These are phyloP conservation scores for Kwoniella pini DNA, from an alignment of 768 basidiomycete species.

Conservation along the genomic window DNA sequence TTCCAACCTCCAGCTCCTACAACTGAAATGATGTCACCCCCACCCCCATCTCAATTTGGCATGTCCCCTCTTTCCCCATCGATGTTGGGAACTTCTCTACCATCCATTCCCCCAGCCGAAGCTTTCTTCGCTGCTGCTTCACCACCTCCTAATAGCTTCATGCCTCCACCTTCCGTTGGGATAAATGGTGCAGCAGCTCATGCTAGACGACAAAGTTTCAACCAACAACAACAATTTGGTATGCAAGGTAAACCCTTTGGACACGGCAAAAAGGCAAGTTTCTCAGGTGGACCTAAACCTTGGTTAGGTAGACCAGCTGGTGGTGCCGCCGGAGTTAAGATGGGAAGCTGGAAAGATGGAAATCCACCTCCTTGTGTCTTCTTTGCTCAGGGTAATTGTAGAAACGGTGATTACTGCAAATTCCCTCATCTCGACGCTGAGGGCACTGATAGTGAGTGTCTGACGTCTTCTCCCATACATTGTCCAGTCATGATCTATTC, in stretches of 20 bases:
- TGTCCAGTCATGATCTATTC: too few species aligned
- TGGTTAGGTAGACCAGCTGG: constrained; percentile 25
- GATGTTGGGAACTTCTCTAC: constrained; percentile 38
- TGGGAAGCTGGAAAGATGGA: constrained; percentile 50
- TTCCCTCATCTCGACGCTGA: constrained; percentile 55
- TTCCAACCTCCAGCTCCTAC: constrained; percentile 15
- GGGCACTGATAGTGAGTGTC: constrained; percentile 51
- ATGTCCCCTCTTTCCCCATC: constrained; percentile 44
- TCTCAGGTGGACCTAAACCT: constrained; percentile 46
- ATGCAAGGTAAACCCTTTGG: constrained; percentile 28
- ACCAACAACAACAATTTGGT: constrained; percentile 27
- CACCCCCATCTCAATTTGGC: constrained; percentile 32
- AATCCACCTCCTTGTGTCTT: constrained; percentile 51
- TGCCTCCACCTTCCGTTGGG: constrained; percentile 3
- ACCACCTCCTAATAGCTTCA: constrained; percentile 23
- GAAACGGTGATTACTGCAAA: constrained; percentile 54
- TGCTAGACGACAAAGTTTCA: constrained; percentile 37
- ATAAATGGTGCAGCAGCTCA: constrained; percentile 10
- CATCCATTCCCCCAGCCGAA: constrained; percentile 43
- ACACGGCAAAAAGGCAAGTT: constrained; percentile 52
- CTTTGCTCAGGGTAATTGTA: constrained; percentile 51
- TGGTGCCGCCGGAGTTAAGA: constrained; percentile 17
- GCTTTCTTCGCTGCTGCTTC: constrained; percentile 43
- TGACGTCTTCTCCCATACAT: neutral
- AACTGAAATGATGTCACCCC: constrained; percentile 20